Evolutionary conservation across 2,329 filamentous ascomycete genomes (phyloP).

Genomic region (Fusarium newnesense): DNA sequence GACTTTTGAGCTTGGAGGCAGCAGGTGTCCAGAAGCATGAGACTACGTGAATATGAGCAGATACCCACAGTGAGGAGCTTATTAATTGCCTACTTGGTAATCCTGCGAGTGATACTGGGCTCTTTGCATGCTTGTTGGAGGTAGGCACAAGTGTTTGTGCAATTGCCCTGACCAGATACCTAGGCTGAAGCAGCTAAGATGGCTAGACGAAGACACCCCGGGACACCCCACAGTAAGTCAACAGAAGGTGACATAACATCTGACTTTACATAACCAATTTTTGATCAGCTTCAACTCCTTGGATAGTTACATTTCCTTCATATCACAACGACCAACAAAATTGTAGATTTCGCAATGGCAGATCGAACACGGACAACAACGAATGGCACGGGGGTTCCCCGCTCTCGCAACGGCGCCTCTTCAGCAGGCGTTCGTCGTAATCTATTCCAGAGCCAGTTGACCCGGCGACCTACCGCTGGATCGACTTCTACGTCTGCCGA

Average conservation of each 20-base stretch:
- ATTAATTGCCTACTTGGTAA: neutral
- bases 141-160: neutral
- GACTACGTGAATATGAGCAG: neutral
- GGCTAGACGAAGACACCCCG: constrained; percentile 22
- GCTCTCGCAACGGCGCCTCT: constrained; percentile 33
- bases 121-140: neutral
- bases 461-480: constrained; percentile 63
- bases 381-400: constrained; percentile 32
- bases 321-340: neutral
- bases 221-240: constrained; percentile 42
- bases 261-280: constrained; percentile 11
- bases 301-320: neutral
- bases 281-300: constrained; percentile 9
- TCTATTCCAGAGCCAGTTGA: constrained; percentile 69
- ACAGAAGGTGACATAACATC: constrained; percentile 24
- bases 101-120: neutral
- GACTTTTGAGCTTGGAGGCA: neutral
- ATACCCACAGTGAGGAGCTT: neutral
- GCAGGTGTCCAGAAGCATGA: neutral
- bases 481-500: constrained; percentile 54
- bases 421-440: constrained; percentile 52
- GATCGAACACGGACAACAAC: constrained; percentile 39
- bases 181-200: constrained; percentile 11
- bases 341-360: constrained; percentile 26
- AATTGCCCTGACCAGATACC: neutral